Percentiles rank a stretch among this genome's conserved stretches.
These are phyloP conservation scores for Gossypium schwendimanii DNA, from an alignment of 441 rosid genomes.

Conservation along the genomic window DNA sequence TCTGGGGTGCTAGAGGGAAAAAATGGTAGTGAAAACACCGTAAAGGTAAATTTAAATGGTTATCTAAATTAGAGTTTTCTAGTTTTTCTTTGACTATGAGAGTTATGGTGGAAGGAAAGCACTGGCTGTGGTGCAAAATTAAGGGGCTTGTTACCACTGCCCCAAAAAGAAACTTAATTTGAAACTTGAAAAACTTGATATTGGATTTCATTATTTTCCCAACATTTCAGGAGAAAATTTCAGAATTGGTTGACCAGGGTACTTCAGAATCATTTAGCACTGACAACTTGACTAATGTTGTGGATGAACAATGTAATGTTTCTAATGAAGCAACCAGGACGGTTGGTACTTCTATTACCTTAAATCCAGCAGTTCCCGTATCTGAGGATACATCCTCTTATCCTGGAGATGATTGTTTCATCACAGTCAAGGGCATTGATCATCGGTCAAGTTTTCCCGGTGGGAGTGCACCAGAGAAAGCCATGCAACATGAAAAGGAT, in stretches of 20 bases:
- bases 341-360: conserved; percentile 18
- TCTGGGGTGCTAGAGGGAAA: conserved; percentile 30
- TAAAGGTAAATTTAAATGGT: conserved; percentile 33
- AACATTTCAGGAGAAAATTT: conserved; percentile 18
- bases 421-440: conserved; percentile 14
- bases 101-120: neutral
- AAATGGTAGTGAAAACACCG: conserved; percentile 15
- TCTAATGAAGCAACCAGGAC: conserved; percentile 24
- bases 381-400: conserved; percentile 22
- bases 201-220: neutral
- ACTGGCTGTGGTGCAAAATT: neutral
- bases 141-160: neutral
- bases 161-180: neutral
- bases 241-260: conserved; percentile 18
- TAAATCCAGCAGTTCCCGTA: conserved; percentile 19
- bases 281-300: conserved; percentile 14
- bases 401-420: conserved; percentile 17
- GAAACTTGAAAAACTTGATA: neutral
- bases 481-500: conserved; percentile 18
- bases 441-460: conserved; percentile 17
- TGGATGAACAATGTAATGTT: conserved; percentile 22
- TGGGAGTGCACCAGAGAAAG: conserved; percentile 17
- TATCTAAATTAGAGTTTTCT: neutral
- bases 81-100: neutral
- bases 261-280: conserved; percentile 24